These are phyloP conservation scores for Tilletia caries DNA, from an alignment of 1,284 basidiomycete genomes.

Conservation along the genomic window DNA sequence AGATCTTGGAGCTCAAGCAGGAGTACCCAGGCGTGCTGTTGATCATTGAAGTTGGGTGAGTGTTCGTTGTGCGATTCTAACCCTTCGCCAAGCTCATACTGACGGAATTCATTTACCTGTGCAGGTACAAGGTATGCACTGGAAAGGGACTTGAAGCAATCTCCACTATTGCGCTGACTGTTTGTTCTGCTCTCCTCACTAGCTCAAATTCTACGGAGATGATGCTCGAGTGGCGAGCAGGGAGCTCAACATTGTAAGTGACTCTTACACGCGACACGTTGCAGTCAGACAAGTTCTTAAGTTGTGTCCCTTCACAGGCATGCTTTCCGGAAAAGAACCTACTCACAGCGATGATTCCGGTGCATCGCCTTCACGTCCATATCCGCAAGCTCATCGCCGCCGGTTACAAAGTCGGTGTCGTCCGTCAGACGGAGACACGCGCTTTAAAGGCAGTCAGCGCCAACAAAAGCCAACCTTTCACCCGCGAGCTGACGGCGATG, in stretches of 20 bases:
- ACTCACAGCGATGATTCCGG: constrained; percentile 75
- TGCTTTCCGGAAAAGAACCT: constrained; percentile 76
- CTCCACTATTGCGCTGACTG: not conserved
- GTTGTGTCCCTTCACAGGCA: constrained; percentile 48
- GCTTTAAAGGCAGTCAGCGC: constrained; percentile 77
- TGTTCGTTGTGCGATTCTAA: not conserved
- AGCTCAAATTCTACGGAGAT: constrained; percentile 77
- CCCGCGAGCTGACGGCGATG: constrained; percentile 72
- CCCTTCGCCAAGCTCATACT: not conserved
- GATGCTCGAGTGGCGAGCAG: constrained; percentile 81
- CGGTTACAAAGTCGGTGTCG: constrained; percentile 80
- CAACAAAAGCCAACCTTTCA: constrained; percentile 63
- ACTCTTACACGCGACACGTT: not conserved
- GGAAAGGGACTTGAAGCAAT: not conserved
- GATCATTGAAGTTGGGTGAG: constrained; percentile 65
- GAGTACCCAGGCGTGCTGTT: constrained; percentile 69
- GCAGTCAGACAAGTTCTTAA: not conserved
- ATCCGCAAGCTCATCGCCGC: constrained; percentile 74
- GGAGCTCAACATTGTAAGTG: constrained; percentile 68
- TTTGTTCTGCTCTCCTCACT: not conserved
- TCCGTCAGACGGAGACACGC: constrained; percentile 89
- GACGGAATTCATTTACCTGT: not conserved
- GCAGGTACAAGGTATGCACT: constrained; percentile 29
- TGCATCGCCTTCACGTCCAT: constrained; percentile 76
- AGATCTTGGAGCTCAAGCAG: constrained; percentile 45